A percentile compares a stretch with the other conserved stretches of the same genome.
These are phyloP conservation scores for Setaria viridis DNA, from an alignment of 202 grass and related monocot species.

Conservation along the genomic window DNA sequence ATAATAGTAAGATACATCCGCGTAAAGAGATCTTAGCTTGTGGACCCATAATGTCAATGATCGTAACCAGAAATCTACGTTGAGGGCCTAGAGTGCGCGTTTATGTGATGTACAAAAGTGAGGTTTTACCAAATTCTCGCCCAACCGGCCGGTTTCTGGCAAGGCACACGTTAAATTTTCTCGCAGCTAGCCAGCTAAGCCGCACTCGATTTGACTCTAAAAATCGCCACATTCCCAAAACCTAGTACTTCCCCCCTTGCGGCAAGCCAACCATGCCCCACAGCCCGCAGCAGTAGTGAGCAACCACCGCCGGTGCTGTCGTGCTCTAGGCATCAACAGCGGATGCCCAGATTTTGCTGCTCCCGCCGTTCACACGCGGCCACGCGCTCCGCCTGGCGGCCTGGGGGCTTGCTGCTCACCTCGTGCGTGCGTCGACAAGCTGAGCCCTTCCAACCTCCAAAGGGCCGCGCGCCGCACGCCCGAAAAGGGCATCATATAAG, in stretches of 20 bases:
- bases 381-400: no score
- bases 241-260: slow-evolving; percentile 37
- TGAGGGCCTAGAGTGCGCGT: no score
- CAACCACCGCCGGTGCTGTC: not conserved
- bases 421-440: not conserved
- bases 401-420: not conserved
- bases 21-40: no score
- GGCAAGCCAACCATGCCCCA: not conserved
- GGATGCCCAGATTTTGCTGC: slow-evolving; percentile 29
- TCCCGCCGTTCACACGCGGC: slow-evolving; percentile 36
- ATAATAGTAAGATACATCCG: no score
- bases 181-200: not conserved
- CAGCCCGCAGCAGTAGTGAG: not conserved
- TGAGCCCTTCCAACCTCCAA: slow-evolving; percentile 30
- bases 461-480: slow-evolving; percentile 27
- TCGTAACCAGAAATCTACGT: no score
- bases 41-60: no score
- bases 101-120: not conserved
- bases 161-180: not conserved
- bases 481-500: slow-evolving; percentile 39
- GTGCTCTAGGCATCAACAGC: slow-evolving; percentile 32
- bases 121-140: not conserved
- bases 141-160: not conserved
- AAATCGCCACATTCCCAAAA: not conserved
- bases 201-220: slow-evolving; percentile 24